Conservation (phyloP, 805 yeast genomes). For the Jamesozyma piceae region DNA sequence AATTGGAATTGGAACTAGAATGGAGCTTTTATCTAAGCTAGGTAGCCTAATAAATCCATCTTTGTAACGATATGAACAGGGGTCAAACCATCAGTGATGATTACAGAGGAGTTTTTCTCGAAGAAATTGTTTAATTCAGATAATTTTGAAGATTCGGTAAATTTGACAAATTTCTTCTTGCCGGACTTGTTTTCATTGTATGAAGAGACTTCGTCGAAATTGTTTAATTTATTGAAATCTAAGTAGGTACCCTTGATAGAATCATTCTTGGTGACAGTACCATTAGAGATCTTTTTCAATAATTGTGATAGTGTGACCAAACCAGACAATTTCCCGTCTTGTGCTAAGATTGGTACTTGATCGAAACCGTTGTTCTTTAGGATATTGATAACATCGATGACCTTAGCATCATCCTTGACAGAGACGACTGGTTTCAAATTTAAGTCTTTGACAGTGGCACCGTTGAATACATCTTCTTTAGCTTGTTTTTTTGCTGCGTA, state of each 20-base stretch:
- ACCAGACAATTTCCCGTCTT: slow-evolving; percentile 57
- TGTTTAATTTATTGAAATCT: slow-evolving; percentile 66
- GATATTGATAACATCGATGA: slow-evolving; percentile 56
- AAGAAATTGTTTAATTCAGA: slow-evolving; percentile 66
- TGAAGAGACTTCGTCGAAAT: slow-evolving; percentile 48
- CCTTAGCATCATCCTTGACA: slow-evolving; percentile 50
- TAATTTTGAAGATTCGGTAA: slow-evolving; percentile 57
- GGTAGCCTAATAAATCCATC: slow-evolving; percentile 63
- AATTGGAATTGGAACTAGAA: too few relatives aligned
- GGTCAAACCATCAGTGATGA: slow-evolving; percentile 65
- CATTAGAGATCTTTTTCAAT: slow-evolving; percentile 56
- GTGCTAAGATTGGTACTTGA: slow-evolving; percentile 66
- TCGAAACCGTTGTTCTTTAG: slow-evolving; percentile 72
- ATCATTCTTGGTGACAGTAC: slow-evolving; percentile 47
- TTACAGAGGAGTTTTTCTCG: slow-evolving; percentile 76
- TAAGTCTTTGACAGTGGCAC: slow-evolving; percentile 58
- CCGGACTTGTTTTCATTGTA: slow-evolving; percentile 53
- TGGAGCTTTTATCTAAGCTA: slow-evolving; percentile 21
- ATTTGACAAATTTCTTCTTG: slow-evolving; percentile 56
- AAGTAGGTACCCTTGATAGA: slow-evolving; percentile 42
- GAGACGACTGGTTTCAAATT: slow-evolving; percentile 74
- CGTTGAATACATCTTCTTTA: slow-evolving; percentile 37
- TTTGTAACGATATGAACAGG: slow-evolving; percentile 82
- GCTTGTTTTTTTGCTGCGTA: slow-evolving; percentile 16
- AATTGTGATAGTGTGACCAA: slow-evolving; percentile 67